Evolutionary conservation across 2,329 filamentous ascomycete genomes (phyloP).

Genomic region (Botryotinia globosa): DNA sequence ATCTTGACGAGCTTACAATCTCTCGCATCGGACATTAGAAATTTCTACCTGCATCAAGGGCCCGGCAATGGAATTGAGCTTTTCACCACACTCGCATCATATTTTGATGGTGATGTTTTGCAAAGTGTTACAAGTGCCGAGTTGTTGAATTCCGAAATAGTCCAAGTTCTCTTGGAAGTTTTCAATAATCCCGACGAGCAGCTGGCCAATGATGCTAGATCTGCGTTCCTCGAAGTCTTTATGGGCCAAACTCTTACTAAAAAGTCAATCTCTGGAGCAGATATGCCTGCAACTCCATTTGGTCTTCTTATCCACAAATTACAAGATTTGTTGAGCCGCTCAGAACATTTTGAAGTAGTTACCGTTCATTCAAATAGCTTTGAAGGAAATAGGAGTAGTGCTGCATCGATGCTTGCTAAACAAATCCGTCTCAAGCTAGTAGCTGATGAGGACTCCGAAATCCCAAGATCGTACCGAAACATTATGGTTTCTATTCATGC

Average conservation of each 20-base stretch:
- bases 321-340: slow-evolving; percentile 91
- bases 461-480: slow-evolving; percentile 81
- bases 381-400: slow-evolving; percentile 85
- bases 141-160: slow-evolving; percentile 83
- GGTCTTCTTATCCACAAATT: slow-evolving; percentile 90
- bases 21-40: slow-evolving; percentile 69
- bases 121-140: slow-evolving; percentile 96
- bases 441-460: slow-evolving; percentile 86
- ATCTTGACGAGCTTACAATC: slow-evolving; percentile 71
- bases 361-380: slow-evolving; percentile 92
- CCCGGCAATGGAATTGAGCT: slow-evolving; percentile 59
- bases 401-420: slow-evolving; percentile 93
- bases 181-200: slow-evolving; percentile 69
- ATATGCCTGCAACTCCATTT: slow-evolving; percentile 78
- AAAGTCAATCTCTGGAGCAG: slow-evolving; percentile 57
- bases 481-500: slow-evolving; percentile 99
- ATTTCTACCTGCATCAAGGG: slow-evolving; percentile 62
- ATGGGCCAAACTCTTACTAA: slow-evolving; percentile 73
- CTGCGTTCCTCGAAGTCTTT: slow-evolving; percentile 86
- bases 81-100: slow-evolving; percentile 73
- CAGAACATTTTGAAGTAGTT: slow-evolving; percentile 96
- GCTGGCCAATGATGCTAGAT: slow-evolving; percentile 65
- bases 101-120: slow-evolving; percentile 84
- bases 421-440: slow-evolving; percentile 86
- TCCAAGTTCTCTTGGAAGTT: slow-evolving; percentile 76